Percentiles rank a stretch among this genome's conserved stretches.
These are phyloP conservation scores for Exophiala xenobiotica DNA, from an alignment of 2,329 filamentous ascomycete species.

Conservation along the genomic window DNA sequence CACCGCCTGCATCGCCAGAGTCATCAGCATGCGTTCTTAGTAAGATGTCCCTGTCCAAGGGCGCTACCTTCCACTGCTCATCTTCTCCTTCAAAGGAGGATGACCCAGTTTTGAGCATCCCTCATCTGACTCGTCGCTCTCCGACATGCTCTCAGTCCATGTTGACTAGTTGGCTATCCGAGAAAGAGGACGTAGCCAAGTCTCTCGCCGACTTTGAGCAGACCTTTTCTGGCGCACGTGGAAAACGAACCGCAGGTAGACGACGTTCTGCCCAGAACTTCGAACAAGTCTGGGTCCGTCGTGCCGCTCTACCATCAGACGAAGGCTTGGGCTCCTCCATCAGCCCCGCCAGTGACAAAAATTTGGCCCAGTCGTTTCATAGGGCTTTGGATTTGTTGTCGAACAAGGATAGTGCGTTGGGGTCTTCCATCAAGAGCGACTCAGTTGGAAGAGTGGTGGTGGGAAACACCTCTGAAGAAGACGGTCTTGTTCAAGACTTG, in stretches of 20 bases:
- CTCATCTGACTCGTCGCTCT: constrained; percentile 61
- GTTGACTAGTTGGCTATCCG: constrained; percentile 45
- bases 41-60: constrained; percentile 65
- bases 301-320: constrained; percentile 68
- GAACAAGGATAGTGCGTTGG: constrained; percentile 29
- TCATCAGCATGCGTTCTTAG: constrained; percentile 31
- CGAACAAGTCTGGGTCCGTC: constrained; percentile 38
- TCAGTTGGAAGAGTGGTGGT: constrained; percentile 30
- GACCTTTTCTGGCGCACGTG: constrained; percentile 51
- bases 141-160: constrained; percentile 53
- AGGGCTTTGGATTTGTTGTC: constrained; percentile 43
- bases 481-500: constrained; percentile 25
- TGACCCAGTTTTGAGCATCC: constrained; percentile 45
- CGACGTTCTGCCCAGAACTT: constrained; percentile 26
- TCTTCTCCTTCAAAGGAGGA: constrained; percentile 42
- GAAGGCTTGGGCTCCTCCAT: constrained; percentile 86
- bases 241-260: constrained; percentile 37
- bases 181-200: constrained; percentile 70
- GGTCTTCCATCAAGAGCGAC: constrained; percentile 21
- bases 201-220: constrained; percentile 69
- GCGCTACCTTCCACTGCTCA: constrained; percentile 61
- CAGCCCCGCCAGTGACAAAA: constrained; percentile 54
- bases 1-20: constrained; percentile 28
- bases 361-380: constrained; percentile 38
- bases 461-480: constrained; percentile 31